A percentile compares a stretch with the other conserved stretches of the same genome.
Evolutionary conservation across 2,329 filamentous ascomycete species (phyloP).

Genomic region (Cadophora sp.): DNA sequence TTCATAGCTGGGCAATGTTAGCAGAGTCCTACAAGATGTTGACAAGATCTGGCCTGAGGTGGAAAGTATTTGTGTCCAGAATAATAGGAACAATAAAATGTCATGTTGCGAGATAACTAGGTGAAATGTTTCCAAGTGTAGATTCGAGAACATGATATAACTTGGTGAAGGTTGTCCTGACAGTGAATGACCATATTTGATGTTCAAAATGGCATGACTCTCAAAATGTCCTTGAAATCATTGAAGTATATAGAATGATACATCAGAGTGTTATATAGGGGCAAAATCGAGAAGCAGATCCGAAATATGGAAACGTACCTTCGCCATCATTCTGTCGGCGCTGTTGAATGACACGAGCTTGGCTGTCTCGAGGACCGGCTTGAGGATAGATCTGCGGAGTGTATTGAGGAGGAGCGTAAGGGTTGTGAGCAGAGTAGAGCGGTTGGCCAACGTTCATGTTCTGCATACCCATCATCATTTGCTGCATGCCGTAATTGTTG

Average conservation of each 20-base stretch:
- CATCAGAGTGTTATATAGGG: neutral
- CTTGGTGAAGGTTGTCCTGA: neutral
- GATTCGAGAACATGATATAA: neutral
- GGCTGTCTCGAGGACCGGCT: conserved; percentile 71
- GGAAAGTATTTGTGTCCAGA: neutral
- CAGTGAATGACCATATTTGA: neutral
- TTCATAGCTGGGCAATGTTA: conserved; percentile 62
- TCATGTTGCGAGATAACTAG: neutral
- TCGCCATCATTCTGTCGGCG: conserved; percentile 78
- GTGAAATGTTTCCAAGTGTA: neutral
- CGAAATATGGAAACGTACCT: conserved; percentile 57
- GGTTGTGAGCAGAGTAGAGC: conserved; percentile 62
- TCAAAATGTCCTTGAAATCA: neutral
- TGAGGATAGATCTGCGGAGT: conserved; percentile 38
- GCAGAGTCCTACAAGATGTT: neutral
- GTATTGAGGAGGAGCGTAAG: conserved; percentile 50
- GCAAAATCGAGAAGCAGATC: neutral
- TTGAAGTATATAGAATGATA: neutral
- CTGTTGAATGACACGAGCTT: conserved; percentile 76
- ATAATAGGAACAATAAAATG: neutral
- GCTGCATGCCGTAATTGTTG: conserved; percentile 54
- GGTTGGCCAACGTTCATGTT: conserved; percentile 63
- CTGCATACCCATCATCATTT: conserved; percentile 73
- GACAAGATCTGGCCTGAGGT: neutral
- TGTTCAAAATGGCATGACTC: neutral